Evolutionary conservation across 2,329 filamentous ascomycete species (phyloP).

Genomic region (Colletotrichum euphorbiae): DNA sequence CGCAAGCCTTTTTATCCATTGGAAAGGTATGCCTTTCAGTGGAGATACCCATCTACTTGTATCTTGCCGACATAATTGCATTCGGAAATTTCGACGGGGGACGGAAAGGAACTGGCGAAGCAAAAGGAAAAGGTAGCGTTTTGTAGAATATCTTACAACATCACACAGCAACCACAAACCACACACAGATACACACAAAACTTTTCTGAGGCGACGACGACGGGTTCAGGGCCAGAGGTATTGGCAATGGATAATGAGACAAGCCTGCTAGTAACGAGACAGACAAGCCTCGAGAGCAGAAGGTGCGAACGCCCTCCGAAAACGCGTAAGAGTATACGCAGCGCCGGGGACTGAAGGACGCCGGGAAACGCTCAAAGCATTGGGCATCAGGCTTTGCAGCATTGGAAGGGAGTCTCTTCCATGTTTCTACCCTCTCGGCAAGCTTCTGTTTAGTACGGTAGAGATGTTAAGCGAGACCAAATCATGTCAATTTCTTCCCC

Average conservation of each 20-base stretch:
- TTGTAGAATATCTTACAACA: constrained; percentile 28
- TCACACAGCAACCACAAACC: constrained; percentile 22
- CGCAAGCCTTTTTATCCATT: constrained; percentile 23
- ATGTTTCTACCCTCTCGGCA: background rate
- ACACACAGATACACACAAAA: constrained; percentile 1
- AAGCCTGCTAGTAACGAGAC: no score
- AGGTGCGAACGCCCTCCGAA: background rate
- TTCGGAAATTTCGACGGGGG: constrained; percentile 6
- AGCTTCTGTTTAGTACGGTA: background rate
- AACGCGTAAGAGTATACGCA: constrained; percentile 23
- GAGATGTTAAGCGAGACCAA: background rate
- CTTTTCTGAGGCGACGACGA: constrained; percentile 15
- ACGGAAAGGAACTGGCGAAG: background rate
- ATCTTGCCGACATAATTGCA: constrained; percentile 38
- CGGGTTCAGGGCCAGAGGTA: constrained; percentile 20
- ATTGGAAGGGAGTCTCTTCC: constrained; percentile 6
- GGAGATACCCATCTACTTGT: constrained; percentile 25
- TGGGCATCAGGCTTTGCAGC: background rate
- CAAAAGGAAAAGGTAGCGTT: constrained; percentile 25
- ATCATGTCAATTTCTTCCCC: background rate
- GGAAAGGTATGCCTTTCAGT: constrained; percentile 25
- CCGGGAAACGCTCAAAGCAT: background rate
- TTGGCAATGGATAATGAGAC: background rate
- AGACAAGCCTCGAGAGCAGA: background rate
- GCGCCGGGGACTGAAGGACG: background rate